Evolutionary conservation across 208 protist genomes (phyloP), one percentile per base, ranked within the genome.

Genomic region (Leishmania major): DNA sequence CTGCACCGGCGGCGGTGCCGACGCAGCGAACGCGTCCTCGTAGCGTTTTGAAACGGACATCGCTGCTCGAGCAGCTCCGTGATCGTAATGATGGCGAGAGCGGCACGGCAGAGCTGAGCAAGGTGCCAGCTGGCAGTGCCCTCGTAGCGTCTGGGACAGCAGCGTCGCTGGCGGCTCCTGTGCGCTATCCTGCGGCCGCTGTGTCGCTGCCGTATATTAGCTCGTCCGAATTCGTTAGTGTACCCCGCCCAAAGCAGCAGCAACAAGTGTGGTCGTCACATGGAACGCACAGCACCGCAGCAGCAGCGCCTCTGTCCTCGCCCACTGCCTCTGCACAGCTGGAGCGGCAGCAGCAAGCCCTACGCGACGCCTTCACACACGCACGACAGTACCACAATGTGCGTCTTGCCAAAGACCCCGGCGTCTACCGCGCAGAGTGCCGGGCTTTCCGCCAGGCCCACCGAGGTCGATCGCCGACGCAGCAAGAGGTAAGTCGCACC

Each of bases 371-470:
- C 75, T 83, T 83, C 66, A 88, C 88, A 45, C 66, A 82, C 78
- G 83, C 81, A 22, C 84, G 83, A 31, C 78, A 70, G 51, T 67
- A 86, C 57, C 83, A 91, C 79, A 85, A 88, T 67, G 82, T 96
- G n/a, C 85, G 83, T 19, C 77, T 96, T 1, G 47, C 73, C 6
- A 96, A 96, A 67, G 93, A 96, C 69, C 37, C 43, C 17, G 49
- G 66, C 2, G 84, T 93, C 47, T 90, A 94, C 74, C 59, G 59
- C 28, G 86, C 84, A 40, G 93, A 96, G 73, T 86, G 86, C 37
- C 75, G 75, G 53, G 91, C 87, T 22, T 95, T 93, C 78, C 87
- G 79, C 2, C 82, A 87, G 19, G 88, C 91, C 10, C 93, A 95
- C 78, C 75, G 75, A 62, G 83, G 86, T 45, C 90, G 88, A 59